Evolutionary conservation across 768 basidiomycete species (phyloP), one percentile per base, ranked within the genome.

Genomic region (Kwoniella newhampshirensis): DNA sequence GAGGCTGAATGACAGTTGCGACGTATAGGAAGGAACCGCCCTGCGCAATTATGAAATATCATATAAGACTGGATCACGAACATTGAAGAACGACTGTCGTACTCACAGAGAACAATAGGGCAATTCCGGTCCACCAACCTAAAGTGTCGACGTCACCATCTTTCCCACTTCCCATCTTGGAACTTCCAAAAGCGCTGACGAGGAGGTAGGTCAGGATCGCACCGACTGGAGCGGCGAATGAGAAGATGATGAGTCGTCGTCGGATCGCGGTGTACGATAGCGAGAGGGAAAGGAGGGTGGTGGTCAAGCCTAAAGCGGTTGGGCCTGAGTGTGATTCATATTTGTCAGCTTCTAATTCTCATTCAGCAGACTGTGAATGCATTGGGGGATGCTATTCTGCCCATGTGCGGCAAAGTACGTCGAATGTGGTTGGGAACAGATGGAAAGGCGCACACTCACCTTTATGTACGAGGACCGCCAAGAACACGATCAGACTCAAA

Each of bases 11-110:
- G 37, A 90, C 86, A 1, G 91, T 91, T 0, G 92, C 91, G 8
- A 97, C 93, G 70, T 94, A 96, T 36, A 97, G 80, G 78, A 96
- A 96, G 2, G 90, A 91, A 8, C 92, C 92, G 42, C 89, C 92
- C 89, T 92, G 52, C 40, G 27, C 25, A 3, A 23, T 1, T 30
- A 12, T n/a, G 12, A 17, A 25, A 51, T 26, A n/a, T 7, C 5
- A 21, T n/a, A 41, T 17, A 6, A 21, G 40, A 5, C 5, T 21
- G 1, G 28, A 20, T 27, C 43, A 15, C 7, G 20, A 5, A 18
- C 40, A 32, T 11, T 20, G 21, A 4, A 21, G 21, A 11, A 18
- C 4, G 17, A n/a, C n/a, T n/a, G 11, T 35, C 11, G 8, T 20
- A 79, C 86, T 68, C 66, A 93, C 92, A 13, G 91, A 94, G 66